Percentiles rank a stretch among this genome's conserved stretches.
Conservation (phyloP, 2,329 filamentous ascomycete species). For the Colletotrichum australisinense region DNA sequence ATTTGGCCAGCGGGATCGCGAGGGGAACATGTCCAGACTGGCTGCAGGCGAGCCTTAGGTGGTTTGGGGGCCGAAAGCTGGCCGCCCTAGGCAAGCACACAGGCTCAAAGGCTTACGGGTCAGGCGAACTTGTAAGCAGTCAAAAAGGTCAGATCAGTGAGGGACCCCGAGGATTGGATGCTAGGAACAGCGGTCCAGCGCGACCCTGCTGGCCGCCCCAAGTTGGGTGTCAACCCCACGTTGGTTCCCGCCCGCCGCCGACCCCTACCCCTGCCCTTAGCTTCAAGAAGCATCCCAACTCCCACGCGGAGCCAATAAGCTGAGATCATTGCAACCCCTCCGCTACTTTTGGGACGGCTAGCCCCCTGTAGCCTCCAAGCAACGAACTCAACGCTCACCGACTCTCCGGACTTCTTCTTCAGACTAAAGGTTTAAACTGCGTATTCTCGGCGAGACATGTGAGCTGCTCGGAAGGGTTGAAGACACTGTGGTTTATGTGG, state of each 20-base stretch:
- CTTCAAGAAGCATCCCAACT: constrained; percentile 13
- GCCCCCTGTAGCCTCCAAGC: constrained; percentile 15
- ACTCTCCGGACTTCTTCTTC: constrained; percentile 1
- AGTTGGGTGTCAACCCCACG: constrained; percentile 21
- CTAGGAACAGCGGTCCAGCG: too few species aligned
- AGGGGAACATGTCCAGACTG: constrained; percentile 32
- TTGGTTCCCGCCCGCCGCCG: constrained; percentile 8
- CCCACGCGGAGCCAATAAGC: constrained; percentile 14
- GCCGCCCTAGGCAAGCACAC: constrained; percentile 21
- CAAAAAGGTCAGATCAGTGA: too few species aligned
- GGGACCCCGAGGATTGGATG: neutral
- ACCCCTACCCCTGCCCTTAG: constrained; percentile 27
- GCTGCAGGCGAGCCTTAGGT: neutral
- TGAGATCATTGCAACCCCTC: constrained; percentile 19
- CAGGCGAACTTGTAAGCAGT: too few species aligned
- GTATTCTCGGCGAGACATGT: neutral
- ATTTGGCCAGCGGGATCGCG: constrained; percentile 5
- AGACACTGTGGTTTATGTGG: neutral
- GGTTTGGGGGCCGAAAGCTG: constrained; percentile 34
- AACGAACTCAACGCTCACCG: constrained; percentile 20
- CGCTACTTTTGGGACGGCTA: constrained; percentile 13
- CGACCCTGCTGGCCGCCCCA: neutral
- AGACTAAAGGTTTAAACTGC: neutral
- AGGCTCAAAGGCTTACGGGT: neutral
- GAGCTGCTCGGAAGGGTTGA: neutral